phyloP scores from a whole-genome alignment of 352 stramenopile genomes.

The Phytophthora multivora region DNA sequence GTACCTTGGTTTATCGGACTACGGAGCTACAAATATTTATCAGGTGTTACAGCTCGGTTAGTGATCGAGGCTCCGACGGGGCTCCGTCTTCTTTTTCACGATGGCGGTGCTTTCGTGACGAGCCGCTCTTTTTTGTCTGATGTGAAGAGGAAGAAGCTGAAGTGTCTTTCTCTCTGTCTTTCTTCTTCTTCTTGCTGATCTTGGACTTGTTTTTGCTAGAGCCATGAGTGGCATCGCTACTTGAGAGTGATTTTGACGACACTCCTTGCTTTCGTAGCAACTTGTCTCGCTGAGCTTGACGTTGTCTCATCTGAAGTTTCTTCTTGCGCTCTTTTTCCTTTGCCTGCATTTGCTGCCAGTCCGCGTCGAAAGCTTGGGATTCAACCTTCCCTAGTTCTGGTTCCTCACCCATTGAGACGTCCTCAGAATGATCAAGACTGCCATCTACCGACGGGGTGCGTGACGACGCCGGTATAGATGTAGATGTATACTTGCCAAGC shows the following conservation, averaged over 20 bases:
- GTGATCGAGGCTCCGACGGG: conserved; percentile 30
- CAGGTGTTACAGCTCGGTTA: conserved; percentile 42
- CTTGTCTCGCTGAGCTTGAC: conserved; percentile 80
- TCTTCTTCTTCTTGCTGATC: conserved; percentile 57
- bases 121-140: conserved; percentile 46
- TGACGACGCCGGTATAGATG: conserved; percentile 4
- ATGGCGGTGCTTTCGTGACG: conserved; percentile 40
- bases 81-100: conserved; percentile 19
- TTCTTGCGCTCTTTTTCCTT: conserved; percentile 79
- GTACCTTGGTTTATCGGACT: conserved; percentile 16
- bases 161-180: conserved; percentile 36
- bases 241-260: conserved; percentile 29
- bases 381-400: conserved; percentile 23
- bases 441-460: conserved; percentile 26
- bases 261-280: conserved; percentile 63
- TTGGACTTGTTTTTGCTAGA: conserved; percentile 36
- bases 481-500: conserved; percentile 33
- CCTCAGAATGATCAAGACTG: conserved; percentile 23
- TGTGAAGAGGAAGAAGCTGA: conserved; percentile 12
- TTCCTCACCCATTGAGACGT: conserved; percentile 9
- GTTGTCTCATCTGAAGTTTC: conserved; percentile 70
- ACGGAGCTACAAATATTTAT: background rate
- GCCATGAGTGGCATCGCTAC: conserved; percentile 7
- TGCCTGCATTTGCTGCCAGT: conserved; percentile 78
- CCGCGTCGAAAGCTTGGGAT: conserved; percentile 45